phyloP scores from a whole-genome alignment of 108 stramenopile genomes.

The Nitzschia palea region DNA sequence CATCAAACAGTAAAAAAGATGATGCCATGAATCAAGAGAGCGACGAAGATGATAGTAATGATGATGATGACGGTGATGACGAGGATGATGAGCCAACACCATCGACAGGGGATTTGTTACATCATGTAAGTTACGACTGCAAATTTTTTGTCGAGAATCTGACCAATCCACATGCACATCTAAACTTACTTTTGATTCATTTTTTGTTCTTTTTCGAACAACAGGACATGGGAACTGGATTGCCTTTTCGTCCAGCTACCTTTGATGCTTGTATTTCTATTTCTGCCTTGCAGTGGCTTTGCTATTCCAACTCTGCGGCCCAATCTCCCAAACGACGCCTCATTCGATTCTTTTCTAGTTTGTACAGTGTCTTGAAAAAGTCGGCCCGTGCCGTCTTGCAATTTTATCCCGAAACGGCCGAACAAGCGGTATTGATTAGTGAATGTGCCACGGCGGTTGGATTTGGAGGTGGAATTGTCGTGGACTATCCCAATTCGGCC shows the following conservation, averaged over 20 bases:
- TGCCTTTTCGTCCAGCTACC: constrained; percentile 97
- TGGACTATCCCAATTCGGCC: constrained; percentile 99
- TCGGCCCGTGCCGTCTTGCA: constrained; percentile 97
- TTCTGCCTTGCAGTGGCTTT: constrained; percentile 99
- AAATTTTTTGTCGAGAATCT: too few species aligned
- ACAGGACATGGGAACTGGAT: constrained; percentile 97
- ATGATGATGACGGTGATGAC: constrained; percentile 30
- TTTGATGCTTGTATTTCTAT: constrained; percentile 99
- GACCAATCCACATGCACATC: too few species aligned
- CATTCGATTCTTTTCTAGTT: constrained; percentile 92
- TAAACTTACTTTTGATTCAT: neutral
- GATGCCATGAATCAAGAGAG: constrained; percentile 29
- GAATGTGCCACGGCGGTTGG: constrained; percentile 91
- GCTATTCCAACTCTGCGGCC: constrained; percentile 89
- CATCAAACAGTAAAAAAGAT: constrained; percentile 17
- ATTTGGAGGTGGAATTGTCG: constrained; percentile 98
- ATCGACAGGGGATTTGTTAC: constrained; percentile 78
- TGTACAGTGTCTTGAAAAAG: constrained; percentile 91
- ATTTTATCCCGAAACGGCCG: constrained; percentile 97
- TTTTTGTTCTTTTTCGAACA: neutral
- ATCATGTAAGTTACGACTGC: constrained; percentile 48
- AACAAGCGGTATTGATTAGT: constrained; percentile 95
- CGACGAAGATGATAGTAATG: constrained; percentile 27
- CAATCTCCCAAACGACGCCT: constrained; percentile 91
- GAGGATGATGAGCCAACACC: constrained; percentile 24